These are phyloP conservation scores for Aegilops umbellulata DNA, from an alignment of 176 grass and related monocot genomes.

Conservation along the genomic window DNA sequence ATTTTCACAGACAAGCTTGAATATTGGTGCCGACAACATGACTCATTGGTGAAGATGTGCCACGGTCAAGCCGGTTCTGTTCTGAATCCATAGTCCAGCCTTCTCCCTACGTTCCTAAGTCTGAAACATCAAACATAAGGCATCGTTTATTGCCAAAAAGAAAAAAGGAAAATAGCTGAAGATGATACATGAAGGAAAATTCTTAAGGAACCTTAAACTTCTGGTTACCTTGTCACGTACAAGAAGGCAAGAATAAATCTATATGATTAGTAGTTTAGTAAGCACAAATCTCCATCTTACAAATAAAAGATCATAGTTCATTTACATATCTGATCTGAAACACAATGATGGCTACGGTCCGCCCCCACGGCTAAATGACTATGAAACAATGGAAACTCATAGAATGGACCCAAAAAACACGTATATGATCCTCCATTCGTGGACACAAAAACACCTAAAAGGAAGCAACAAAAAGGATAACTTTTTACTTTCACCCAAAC, in stretches of 20 bases:
- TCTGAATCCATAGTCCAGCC: neutral
- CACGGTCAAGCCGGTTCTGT: neutral
- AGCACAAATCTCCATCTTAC: neutral
- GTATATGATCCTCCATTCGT: no score
- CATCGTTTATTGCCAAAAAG: neutral
- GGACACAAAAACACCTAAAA: no score
- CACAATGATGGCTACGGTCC: no score
- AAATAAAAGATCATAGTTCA: neutral
- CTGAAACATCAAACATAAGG: neutral
- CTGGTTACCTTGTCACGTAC: neutral
- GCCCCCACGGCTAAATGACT: no score
- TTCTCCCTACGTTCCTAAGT: no score
- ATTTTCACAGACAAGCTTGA: neutral
- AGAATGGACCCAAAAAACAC: no score
- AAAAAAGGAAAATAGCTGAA: neutral
- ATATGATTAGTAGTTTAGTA: neutral
- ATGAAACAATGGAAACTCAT: no score
- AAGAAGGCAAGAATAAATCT: neutral
- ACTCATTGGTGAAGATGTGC: neutral
- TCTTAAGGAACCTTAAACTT: neutral
- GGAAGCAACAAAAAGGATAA: no score
- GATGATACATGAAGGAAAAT: neutral
- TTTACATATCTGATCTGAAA: neutral
- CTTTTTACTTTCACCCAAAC: no score
- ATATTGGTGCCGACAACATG: neutral